Base-by-base conservation (phyloP, 2,329 filamentous ascomycete species). In the Mycosphaerella sp. region DNA sequence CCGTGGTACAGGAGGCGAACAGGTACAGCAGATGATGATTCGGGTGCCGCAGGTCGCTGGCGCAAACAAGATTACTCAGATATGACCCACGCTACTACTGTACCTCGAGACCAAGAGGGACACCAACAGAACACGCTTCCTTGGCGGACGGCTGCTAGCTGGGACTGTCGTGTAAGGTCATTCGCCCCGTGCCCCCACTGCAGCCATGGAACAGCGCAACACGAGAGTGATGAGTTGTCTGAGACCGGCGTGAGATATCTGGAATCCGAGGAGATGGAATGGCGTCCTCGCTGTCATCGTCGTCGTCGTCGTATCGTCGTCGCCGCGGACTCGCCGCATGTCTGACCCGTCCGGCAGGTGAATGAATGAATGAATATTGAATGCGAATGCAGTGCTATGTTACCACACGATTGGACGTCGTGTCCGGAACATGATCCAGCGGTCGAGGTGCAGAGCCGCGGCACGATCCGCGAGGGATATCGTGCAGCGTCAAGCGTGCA, bases 1-100 rank as follows among this genome's bases (percentile, higher is more conserved):
- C 48, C 59, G 62, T 65, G 59, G 54, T 38, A 65, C 62, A 54
- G 55, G 54, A 53, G 54, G 45, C 44, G 45, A 61, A 51, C 32
- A 43, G 41, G 36, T 36, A 44, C 53, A 47, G 46, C 52, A 54
- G 52, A 38, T 21, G 21, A 21, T 21, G 21, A 21, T 54, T 54
- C 40, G 52, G 49, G 34, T 45, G 45, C 52, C 40, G 46, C 46
- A 43, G 11, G 39, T 42, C 43, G 52, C 47, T 48, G 52, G 34
- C 51, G 51, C 51, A 43, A 54, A 54, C 45, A 45, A 41, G 45
- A 54, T 48, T 50, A 46, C 52, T 50, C 14, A 32, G 32, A 38
- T 31, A 21, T 31, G 48, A 31, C 41, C 41, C 48, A 45, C 40
- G 48, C 48, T 51, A 41, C 32, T 32, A 41, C 42, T 32, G 48